Conservation (phyloP, 1,284 basidiomycete genomes). For the Cystobasidium slooffiae region DNA sequence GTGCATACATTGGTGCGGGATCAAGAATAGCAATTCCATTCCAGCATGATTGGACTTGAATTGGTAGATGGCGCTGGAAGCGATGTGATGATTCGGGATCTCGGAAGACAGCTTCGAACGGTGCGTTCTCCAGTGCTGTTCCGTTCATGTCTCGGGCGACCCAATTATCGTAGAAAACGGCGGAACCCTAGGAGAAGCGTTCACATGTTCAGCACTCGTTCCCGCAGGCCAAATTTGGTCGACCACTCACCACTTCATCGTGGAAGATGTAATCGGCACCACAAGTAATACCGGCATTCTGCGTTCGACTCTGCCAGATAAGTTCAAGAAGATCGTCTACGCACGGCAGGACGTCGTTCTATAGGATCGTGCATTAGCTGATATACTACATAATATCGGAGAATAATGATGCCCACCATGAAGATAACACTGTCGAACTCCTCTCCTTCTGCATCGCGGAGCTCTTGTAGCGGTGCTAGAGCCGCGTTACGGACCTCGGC, state of each 20-base stretch:
- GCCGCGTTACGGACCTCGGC: slow-evolving; percentile 95
- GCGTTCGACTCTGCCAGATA: slow-evolving; percentile 85
- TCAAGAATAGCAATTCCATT: slow-evolving; percentile 88
- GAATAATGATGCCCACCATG: slow-evolving; percentile 63
- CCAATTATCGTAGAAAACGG: slow-evolving; percentile 98
- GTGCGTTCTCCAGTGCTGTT: slow-evolving; percentile 92
- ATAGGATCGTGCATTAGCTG: not conserved
- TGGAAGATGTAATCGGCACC: slow-evolving; percentile 98
- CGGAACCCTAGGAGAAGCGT: slow-evolving; percentile 63
- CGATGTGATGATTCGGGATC: slow-evolving; percentile 72
- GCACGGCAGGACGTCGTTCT: slow-evolving; percentile 87
- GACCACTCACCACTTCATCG: slow-evolving; percentile 68
- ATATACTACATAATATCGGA: not conserved
- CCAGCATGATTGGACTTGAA: slow-evolving; percentile 96
- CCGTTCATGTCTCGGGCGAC: slow-evolving; percentile 96
- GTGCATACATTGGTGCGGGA: slow-evolving; percentile 86
- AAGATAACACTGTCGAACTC: slow-evolving; percentile 93
- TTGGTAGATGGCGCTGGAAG: slow-evolving; percentile 85
- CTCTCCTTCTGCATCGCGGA: slow-evolving; percentile 83
- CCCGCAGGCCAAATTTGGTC: not conserved
- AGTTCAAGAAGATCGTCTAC: slow-evolving; percentile 93
- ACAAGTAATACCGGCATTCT: slow-evolving; percentile 95
- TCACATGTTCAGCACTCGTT: not conserved
- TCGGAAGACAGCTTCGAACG: slow-evolving; percentile 90
- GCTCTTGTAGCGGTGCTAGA: slow-evolving; percentile 87